Base-by-base conservation (phyloP, 768 basidiomycete species). In the Ramaria sp. region DNA sequence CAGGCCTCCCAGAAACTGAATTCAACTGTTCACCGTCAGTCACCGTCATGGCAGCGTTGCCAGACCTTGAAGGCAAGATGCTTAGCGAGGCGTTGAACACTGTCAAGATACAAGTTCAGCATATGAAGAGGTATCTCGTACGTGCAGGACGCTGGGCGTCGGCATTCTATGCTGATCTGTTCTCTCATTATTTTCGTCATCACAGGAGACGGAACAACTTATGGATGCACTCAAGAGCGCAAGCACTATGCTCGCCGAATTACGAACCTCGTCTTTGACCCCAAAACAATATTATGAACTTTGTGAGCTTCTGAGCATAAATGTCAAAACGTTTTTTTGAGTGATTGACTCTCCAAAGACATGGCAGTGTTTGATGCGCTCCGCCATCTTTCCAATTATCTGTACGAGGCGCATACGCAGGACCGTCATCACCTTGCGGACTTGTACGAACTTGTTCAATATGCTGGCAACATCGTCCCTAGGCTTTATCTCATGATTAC, bases 261-360 rank as follows among this genome's bases (percentile, higher is more conserved):
- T 98, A 22, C 78, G 96, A 54, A 98, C 95, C 0, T 92, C 88
- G 1, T 89, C 89, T 9, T 75, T 98, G 60, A 87, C 88, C 1
- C 90, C 93, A 10, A 99, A 99, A 65, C 93, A 97, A 65, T 99
- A 99, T 70, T 98, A 98, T 67, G 96, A 98, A 72, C 82, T 98
- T 34, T 98, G 93, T 95, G 58, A 60, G 84, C 61, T 8, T 22
- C 32, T 16, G 22, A 22, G 22, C 32, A 38, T 15, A 16, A 25
- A 13, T 36, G 13, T 5, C 34, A 32, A 30, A 15, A 12, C 48
- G 28, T 24, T 50, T 18, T 15, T 15, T 24, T 36, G 5, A 28
- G 28, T 8, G 12, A 10, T 18, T 18, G 18, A 0, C 7, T 10
- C 25, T 7, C 42, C 43, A 28, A 62, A 95, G 93, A 98, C 70